phyloP scores from a whole-genome alignment of 106 monocot genomes.

The Hemerocallis citrina region DNA sequence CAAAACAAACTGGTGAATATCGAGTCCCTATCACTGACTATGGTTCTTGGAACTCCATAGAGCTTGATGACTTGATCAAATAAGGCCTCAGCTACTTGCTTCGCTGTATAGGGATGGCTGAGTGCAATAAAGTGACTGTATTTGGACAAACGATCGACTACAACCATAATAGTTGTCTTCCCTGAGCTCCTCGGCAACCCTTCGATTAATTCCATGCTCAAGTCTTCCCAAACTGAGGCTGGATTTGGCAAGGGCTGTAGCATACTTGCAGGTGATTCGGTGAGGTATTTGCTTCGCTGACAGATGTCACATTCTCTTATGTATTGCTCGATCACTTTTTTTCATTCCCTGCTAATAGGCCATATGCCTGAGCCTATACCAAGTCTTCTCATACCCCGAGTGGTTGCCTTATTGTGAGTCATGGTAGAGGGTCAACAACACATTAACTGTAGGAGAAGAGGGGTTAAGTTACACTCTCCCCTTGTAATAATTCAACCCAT shows the following conservation, averaged over 20 bases:
- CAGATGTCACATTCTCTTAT: background rate
- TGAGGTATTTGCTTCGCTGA: background rate
- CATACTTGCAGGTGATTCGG: background rate
- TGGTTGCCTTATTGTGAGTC: too few species aligned
- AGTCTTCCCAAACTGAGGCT: background rate
- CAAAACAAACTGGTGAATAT: background rate
- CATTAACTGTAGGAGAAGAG: too few species aligned
- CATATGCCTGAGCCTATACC: too few species aligned
- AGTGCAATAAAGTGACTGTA: background rate
- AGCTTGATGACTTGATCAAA: background rate
- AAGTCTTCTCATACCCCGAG: too few species aligned
- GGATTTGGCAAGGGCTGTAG: background rate
- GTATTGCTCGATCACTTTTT: too few species aligned
- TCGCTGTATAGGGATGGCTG: background rate
- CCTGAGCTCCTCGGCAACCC: background rate
- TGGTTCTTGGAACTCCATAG: background rate
- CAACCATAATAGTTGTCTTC: background rate
- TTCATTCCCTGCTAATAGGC: too few species aligned
- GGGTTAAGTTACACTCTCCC: too few species aligned
- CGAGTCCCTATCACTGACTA: background rate
- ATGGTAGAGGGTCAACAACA: too few species aligned
- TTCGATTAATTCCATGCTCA: conserved; percentile 7
- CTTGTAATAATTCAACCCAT: too few species aligned
- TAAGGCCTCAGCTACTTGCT: background rate
- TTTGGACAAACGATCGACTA: background rate